Base-by-base conservation (phyloP, 2,329 filamentous ascomycete species). In the Akanthomyces lecanii region DNA sequence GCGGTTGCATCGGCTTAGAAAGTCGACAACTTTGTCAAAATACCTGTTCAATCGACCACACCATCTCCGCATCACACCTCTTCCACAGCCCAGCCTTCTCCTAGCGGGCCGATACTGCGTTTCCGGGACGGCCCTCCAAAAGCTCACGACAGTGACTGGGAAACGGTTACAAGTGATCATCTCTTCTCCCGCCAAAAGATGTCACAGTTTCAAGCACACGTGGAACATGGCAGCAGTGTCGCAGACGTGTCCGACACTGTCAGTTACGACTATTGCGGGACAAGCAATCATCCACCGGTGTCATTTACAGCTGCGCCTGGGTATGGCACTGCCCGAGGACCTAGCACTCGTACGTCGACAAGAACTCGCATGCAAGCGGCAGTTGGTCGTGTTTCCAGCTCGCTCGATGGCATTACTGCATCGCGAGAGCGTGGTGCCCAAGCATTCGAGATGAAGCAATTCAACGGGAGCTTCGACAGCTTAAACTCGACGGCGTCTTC, bases 191-290 rank as follows among this genome's bases (percentile, higher is more conserved):
- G 38, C 4, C 38, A 52, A 33, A 60, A 51, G 16, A 25, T 10
- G 14, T 14, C 28, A 5, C 47, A 53, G 8, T 53, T 45, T 11
- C 59, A 21, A 28, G 4, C 50, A 14, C 40, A 62, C 21, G 61
- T 67, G 60, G 65, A 66, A 30, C 67, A 63, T 16, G 78, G 79
- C 11, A 80, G 76, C 65, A 82, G 79, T 62, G 66, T 82, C 25
- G 79, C 79, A 2, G 75, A 81, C 63, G 73, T 77, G 7, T 81
- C 79, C 0, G 79, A 81, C 50, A 65, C 65, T 8, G 18, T 47
- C 7, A 58, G 54, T 21, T 64, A 56, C 8, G 51, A 28, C 38
- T 36, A 51, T 45, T 45, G 36, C 45, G 25, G 56, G 14, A 33
- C 47, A 38, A n/a, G 45, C 33, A 18, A 36, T 36, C 25, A 54